phyloP scores from a whole-genome alignment of 805 yeast genomes.

The Monosporozyma aerobia region DNA sequence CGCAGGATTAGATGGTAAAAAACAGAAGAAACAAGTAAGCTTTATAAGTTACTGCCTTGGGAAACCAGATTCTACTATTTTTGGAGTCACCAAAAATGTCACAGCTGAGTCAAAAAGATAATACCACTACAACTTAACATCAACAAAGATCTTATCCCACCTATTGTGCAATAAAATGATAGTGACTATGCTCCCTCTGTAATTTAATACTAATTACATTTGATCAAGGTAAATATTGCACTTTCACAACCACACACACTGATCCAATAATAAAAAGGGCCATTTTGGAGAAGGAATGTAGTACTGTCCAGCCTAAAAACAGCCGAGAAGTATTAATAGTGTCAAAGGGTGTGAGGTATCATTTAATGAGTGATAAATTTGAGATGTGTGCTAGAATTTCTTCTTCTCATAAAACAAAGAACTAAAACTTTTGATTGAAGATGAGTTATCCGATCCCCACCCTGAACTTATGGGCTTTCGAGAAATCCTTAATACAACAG shows the following conservation, averaged over 20 bases:
- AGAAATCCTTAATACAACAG: neutral
- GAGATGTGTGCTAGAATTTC: constrained; percentile 65
- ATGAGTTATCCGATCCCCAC: neutral
- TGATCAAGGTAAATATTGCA: constrained; percentile 75
- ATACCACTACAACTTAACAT: too few species aligned
- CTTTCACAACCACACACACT: constrained; percentile 49
- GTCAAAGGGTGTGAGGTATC: too few species aligned
- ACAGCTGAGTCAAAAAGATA: constrained; percentile 32
- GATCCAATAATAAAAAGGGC: constrained; percentile 93
- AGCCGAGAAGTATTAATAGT: too few species aligned
- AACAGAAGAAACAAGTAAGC: constrained; percentile 88
- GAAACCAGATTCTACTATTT: too few species aligned
- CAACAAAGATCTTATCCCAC: too few species aligned
- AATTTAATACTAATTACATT: too few species aligned
- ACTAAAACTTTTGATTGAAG: constrained; percentile 66
- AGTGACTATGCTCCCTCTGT: too few species aligned
- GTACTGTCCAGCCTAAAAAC: too few species aligned
- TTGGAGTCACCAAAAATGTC: too few species aligned
- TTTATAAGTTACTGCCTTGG: too few species aligned
- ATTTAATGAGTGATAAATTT: too few species aligned
- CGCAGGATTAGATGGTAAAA: constrained; percentile 98
- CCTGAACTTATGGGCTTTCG: neutral
- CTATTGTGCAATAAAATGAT: too few species aligned
- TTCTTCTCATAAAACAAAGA: constrained; percentile 57
- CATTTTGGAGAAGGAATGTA: constrained; percentile 82